Evolutionary conservation across 1,284 basidiomycete genomes (phyloP).

Genomic region (Pseudozyma sp.): DNA sequence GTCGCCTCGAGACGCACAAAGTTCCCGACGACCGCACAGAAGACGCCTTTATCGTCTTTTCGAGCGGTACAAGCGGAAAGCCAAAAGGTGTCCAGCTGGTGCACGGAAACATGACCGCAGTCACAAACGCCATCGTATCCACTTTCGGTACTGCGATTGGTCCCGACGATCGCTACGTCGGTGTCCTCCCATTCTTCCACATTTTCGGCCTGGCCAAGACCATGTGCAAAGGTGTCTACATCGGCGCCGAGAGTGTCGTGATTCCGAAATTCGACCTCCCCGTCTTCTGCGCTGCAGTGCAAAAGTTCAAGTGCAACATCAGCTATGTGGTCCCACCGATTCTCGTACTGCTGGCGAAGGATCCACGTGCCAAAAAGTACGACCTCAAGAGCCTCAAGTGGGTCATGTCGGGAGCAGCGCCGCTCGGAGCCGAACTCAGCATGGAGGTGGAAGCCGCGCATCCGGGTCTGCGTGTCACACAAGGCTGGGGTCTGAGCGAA

Average conservation of each 20-base stretch:
- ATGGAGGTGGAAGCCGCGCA: constrained; percentile 74
- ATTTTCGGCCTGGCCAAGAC: constrained; percentile 72
- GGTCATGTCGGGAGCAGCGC: constrained; percentile 83
- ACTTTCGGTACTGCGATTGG: constrained; percentile 45
- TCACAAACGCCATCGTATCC: constrained; percentile 43
- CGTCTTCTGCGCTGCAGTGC: constrained; percentile 77
- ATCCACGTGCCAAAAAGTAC: constrained; percentile 79
- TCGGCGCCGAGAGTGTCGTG: constrained; percentile 76
- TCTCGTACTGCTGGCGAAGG: constrained; percentile 79
- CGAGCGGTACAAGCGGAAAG: constrained; percentile 65
- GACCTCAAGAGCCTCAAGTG: constrained; percentile 76
- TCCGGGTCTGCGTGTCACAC: constrained; percentile 61
- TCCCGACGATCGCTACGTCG: constrained; percentile 44
- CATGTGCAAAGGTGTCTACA: constrained; percentile 75
- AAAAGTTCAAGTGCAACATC: constrained; percentile 76
- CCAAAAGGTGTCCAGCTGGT: constrained; percentile 66
- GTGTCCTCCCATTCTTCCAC: constrained; percentile 60
- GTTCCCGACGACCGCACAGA: constrained; percentile 45
- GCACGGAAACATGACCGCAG: constrained; percentile 58
- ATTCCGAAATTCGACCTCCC: constrained; percentile 80
- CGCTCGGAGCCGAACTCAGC: constrained; percentile 77
- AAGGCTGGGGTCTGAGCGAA: constrained; percentile 80
- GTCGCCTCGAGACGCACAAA: constrained; percentile 43
- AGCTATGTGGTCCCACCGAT: constrained; percentile 85
- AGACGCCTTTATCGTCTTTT: constrained; percentile 60